Percentiles rank a stretch among this genome's conserved stretches.
These are phyloP conservation scores for Rostrohypoxylon terebratum DNA, from an alignment of 495 filamentous ascomycete genomes.

Conservation along the genomic window DNA sequence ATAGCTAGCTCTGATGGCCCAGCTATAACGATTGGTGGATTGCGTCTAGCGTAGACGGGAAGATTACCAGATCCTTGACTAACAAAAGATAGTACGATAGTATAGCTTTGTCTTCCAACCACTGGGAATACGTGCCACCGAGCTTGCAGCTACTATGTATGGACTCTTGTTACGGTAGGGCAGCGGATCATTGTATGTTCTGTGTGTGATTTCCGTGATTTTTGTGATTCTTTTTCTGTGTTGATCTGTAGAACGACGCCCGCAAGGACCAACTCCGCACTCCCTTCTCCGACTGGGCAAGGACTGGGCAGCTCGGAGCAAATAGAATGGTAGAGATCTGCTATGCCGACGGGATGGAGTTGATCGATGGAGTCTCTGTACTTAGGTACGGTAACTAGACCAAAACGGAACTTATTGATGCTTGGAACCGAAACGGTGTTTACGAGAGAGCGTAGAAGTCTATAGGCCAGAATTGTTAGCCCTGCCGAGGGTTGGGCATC, in stretches of 20 bases:
- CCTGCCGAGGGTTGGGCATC: constrained; percentile 50
- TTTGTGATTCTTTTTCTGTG: not conserved
- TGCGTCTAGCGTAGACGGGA: constrained; percentile 6
- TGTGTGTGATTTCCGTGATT: not conserved
- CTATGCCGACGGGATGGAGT: constrained; percentile 42
- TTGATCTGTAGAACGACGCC: constrained; percentile 5
- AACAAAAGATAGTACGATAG: constrained; percentile 16
- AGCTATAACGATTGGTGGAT: constrained; percentile 42
- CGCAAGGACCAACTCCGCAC: not conserved
- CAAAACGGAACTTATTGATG: constrained; percentile 35
- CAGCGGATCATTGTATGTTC: constrained; percentile 34
- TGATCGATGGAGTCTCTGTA: constrained; percentile 5
- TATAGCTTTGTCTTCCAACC: constrained; percentile 34
- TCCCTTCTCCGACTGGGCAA: constrained; percentile 21
- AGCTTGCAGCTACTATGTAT: constrained; percentile 32
- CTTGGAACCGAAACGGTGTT: constrained; percentile 37
- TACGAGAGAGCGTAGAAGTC: constrained; percentile 24
- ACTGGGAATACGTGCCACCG: constrained; percentile 43
- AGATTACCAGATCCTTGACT: constrained; percentile 40
- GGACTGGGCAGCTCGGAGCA: constrained; percentile 19
- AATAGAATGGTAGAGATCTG: constrained; percentile 19
- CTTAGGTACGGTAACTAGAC: constrained; percentile 8
- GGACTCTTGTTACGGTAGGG: constrained; percentile 38
- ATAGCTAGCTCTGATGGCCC: constrained; percentile 7
- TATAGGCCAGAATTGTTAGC: constrained; percentile 35